Conservation (phyloP, 805 yeast genomes). For the Barnettozyma sp. region DNA sequence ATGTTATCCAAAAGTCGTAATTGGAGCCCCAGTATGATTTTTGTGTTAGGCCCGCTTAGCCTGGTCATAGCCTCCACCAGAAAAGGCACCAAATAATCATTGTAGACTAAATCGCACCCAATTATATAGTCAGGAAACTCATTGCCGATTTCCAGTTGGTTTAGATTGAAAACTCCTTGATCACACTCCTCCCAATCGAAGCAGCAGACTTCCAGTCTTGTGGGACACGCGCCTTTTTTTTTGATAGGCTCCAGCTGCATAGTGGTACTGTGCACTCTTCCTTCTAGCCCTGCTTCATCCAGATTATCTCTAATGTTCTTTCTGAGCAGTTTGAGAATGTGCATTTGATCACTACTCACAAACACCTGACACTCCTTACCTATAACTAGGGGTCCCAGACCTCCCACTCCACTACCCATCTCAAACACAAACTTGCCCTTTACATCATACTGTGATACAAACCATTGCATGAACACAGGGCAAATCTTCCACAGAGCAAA, state of each 20-base stretch:
- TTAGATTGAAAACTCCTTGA: constrained; percentile 26
- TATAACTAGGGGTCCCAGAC: constrained; percentile 37
- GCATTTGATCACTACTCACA: constrained; percentile 54
- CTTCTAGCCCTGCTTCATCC: constrained; percentile 16
- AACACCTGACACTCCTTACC: constrained; percentile 29
- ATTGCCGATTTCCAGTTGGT: constrained; percentile 7
- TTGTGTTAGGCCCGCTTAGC: constrained; percentile 30
- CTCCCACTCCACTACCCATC: constrained; percentile 57
- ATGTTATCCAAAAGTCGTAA: constrained; percentile 45
- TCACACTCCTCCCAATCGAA: constrained; percentile 56
- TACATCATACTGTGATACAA: constrained; percentile 24
- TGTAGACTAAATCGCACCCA: constrained; percentile 63
- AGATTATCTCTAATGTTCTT: constrained; percentile 39
- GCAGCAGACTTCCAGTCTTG: constrained; percentile 38
- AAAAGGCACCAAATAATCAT: constrained; percentile 47
- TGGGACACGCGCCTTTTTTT: neutral
- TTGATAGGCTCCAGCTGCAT: constrained; percentile 6
- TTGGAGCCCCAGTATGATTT: constrained; percentile 43
- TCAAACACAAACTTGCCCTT: constrained; percentile 37
- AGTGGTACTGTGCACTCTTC: neutral
- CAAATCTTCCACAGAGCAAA: constrained; percentile 56
- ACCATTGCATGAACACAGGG: constrained; percentile 46
- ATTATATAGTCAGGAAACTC: constrained; percentile 39
- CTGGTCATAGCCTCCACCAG: constrained; percentile 38
- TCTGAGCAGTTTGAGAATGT: constrained; percentile 42